These are phyloP conservation scores for Solanum hybrid DNA, from an alignment of 305 asterid genomes.

Conservation along the genomic window DNA sequence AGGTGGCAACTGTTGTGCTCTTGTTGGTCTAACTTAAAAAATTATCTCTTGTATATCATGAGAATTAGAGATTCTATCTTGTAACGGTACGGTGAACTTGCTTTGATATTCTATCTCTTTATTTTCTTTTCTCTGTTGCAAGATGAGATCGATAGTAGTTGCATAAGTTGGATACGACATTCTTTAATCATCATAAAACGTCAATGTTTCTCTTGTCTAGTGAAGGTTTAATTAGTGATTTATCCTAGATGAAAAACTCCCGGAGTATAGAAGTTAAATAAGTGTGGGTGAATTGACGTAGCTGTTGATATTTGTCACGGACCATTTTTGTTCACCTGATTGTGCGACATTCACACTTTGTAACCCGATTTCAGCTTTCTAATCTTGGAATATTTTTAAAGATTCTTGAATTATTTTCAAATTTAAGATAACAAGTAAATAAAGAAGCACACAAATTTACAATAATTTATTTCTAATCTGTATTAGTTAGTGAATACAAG, in stretches of 20 bases:
- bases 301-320: neutral
- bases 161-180: neutral
- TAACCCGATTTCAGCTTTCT: neutral
- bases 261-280: neutral
- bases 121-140: neutral
- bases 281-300: neutral
- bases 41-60: neutral
- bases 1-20: conserved; percentile 74
- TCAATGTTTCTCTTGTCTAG: neutral
- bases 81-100: neutral
- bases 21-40: conserved; percentile 35
- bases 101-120: neutral
- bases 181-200: neutral
- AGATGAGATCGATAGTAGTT: neutral
- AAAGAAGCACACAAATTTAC: neutral
- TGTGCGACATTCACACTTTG: neutral
- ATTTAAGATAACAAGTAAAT: neutral
- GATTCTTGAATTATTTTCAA: neutral
- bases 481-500: neutral
- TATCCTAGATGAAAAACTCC: neutral
- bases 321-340: neutral
- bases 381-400: neutral
- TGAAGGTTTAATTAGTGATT: neutral
- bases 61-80: neutral
- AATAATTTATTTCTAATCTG: neutral